Evolutionary conservation across 768 basidiomycete species (phyloP), one percentile per base, ranked within the genome.

Genomic region (Mycena galopus): DNA sequence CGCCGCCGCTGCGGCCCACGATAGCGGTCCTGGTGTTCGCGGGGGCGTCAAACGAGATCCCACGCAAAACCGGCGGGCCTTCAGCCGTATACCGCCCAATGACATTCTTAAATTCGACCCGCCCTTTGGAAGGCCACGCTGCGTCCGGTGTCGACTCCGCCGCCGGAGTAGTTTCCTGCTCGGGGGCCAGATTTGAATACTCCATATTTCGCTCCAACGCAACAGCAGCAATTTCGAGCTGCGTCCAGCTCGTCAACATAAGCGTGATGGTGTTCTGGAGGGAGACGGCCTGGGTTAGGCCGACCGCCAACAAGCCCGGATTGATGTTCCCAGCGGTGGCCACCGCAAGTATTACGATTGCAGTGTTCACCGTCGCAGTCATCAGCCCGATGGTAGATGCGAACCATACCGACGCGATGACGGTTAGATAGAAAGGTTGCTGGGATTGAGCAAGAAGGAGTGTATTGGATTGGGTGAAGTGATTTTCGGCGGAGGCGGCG

Each of bases 401-500:
- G 32, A 73, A 67, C 72, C 72, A 73, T 19, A 67, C 67, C 35
- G 72, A 67, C 7, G 67, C 53, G n/a, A 67, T 44, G 3, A 53
- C 69, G 17, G 60, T 64, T 29, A 73, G 14, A 64, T 73, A 73
- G 37, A 73, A 73, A 1, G 67, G 67, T 17, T 27, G 55, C 44
- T 73, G 72, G 7, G 67, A 69, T 4, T 32, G 55, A 37, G 67
- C 58, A 4, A 73, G 55, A 23, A 73, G 61, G 5, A 59, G 58
- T 4, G 66, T 63, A 33, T 64, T 73, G 29, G 56, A 51, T 27
- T 62, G 29, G 1, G 25, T 56, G 19, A 69, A 30, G 37, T 92
- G 82, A 0, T 89, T 88, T 80, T 93, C 92, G 5, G 90, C 88
- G 79, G 92, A 92, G 72, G 91, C 90, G 4, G 90, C 87, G 77